Evolutionary conservation across 2,329 filamentous ascomycete species (phyloP).

Genomic region (Elsinoe batatas): DNA sequence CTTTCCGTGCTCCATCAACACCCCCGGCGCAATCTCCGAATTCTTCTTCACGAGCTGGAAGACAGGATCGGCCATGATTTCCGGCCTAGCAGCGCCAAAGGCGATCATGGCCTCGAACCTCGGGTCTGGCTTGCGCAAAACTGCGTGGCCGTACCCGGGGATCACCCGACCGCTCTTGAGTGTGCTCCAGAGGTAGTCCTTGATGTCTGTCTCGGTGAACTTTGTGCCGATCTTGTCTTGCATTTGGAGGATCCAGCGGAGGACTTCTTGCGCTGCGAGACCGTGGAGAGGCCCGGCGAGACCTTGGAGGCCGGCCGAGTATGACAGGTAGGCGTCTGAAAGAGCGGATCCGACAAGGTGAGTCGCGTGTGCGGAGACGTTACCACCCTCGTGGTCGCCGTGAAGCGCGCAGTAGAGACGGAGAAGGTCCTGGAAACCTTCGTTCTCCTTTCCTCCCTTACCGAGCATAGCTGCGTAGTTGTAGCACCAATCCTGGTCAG

Average conservation of each 20-base stretch:
- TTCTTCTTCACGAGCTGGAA: slow-evolving; percentile 93
- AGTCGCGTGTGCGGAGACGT: slow-evolving; percentile 90
- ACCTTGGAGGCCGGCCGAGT: slow-evolving; percentile 90
- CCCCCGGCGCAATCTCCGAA: slow-evolving; percentile 78
- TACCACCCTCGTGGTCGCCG: slow-evolving; percentile 96
- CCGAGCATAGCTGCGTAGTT: slow-evolving; percentile 97
- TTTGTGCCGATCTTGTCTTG: slow-evolving; percentile 70
- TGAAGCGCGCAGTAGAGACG: slow-evolving; percentile 92
- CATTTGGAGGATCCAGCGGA: slow-evolving; percentile 96
- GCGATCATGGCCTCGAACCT: slow-evolving; percentile 96
- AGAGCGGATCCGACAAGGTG: slow-evolving; percentile 92
- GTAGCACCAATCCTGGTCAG: slow-evolving; percentile 91
- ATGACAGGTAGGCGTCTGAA: slow-evolving; percentile 89
- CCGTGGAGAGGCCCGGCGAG: slow-evolving; percentile 90
- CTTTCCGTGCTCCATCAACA: slow-evolving; percentile 91
- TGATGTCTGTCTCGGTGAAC: slow-evolving; percentile 73
- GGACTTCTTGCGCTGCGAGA: slow-evolving; percentile 89
- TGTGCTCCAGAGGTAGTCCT: slow-evolving; percentile 82
- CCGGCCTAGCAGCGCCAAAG: slow-evolving; percentile 74
- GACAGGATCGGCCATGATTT: slow-evolving; percentile 77
- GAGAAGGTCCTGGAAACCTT: slow-evolving; percentile 90
- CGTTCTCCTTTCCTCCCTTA: slow-evolving; percentile 76
- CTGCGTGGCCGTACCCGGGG: slow-evolving; percentile 89
- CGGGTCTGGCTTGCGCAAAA: slow-evolving; percentile 92
- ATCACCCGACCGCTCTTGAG: slow-evolving; percentile 91